These are phyloP conservation scores for Apiosordaria backusii DNA, from an alignment of 495 filamentous ascomycete genomes.

Conservation along the genomic window DNA sequence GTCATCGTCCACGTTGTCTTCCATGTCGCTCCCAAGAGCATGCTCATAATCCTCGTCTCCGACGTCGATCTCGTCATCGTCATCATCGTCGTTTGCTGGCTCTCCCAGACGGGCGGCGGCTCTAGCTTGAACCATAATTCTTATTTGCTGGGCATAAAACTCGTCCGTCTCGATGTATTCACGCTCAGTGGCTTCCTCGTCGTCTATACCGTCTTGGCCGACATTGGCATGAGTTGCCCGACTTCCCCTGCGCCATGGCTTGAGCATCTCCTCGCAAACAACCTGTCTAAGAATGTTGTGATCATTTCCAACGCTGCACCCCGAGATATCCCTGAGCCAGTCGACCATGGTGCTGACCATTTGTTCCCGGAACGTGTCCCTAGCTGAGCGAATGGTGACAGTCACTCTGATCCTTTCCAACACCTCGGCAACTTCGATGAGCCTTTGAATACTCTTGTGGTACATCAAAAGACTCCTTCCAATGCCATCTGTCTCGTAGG, in stretches of 20 bases:
- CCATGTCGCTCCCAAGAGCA: conserved; percentile 40
- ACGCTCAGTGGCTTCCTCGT: conserved; percentile 60
- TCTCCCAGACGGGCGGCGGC: conserved; percentile 50
- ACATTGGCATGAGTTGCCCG: conserved; percentile 77
- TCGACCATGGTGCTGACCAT: conserved; percentile 98
- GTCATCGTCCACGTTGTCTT: conserved; percentile 49
- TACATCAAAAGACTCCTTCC: conserved; percentile 82
- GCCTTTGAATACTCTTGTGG: conserved; percentile 61
- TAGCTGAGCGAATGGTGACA: conserved; percentile 85
- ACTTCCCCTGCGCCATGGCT: conserved; percentile 81
- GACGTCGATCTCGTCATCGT: conserved; percentile 69
- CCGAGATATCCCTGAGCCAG: conserved; percentile 90
- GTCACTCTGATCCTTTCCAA: conserved; percentile 96
- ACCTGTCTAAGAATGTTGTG: conserved; percentile 71
- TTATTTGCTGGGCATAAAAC: conserved; percentile 32
- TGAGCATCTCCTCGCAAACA: conserved; percentile 87
- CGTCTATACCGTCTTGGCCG: conserved; percentile 82
- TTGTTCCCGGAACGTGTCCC: conserved; percentile 94
- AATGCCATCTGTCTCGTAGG: conserved; percentile 81
- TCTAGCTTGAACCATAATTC: conserved; percentile 35
- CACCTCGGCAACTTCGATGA: conserved; percentile 71
- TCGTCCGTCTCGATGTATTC: conserved; percentile 31
- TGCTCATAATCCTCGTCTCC: conserved; percentile 37
- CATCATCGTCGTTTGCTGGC: conserved; percentile 64
- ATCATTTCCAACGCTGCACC: conserved; percentile 80